Evolutionary conservation across 148 eudicot genomes (phyloP), one percentile per base, ranked within the genome.

Genomic region (Chenopodium formosanum): DNA sequence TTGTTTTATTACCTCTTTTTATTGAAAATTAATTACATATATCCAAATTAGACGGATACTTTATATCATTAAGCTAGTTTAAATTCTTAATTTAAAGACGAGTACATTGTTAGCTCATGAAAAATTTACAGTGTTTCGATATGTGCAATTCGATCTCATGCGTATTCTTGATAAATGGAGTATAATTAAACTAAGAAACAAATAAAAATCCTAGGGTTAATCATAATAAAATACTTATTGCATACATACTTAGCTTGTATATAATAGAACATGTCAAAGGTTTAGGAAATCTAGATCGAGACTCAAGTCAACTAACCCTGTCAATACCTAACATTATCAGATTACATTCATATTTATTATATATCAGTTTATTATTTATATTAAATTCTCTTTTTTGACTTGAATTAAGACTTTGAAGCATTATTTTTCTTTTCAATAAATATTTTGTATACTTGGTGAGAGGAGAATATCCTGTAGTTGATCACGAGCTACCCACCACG

Each of bases 221-320:
- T 40, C 44, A 40, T 40, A 6, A 40, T 5, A 40, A 40, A 40
- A 40, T 40, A 40, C 44, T 40, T 40, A 40, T 40, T 40, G 44
- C 44, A 40, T 48, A 48, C 52, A 16, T 53, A 11, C 0, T 53
- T 52, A 46, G 13, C 16, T 53, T 53, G 60, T 53, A 12, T 53
- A 69, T 31, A 31, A 17, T 16, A 7, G 23, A 74, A 25, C 68
- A 76, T 58, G 72, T 78, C 52, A 58, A 78, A 60, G 53, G 10
- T 27, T 78, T 4, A 78, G 72, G 7, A 78, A 65, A 40, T 80
- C 63, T 44, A 22, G 84, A 84, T 44, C 1, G 75, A 72, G 86
- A 86, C 89, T 83, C 79, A 75, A 84, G 89, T 86, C 89, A 78
- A 82, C 86, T 60, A 52, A 69, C 65, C 77, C 44, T 80, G 79